A percentile compares a stretch with the other conserved stretches of the same genome.
Evolutionary conservation across 768 basidiomycete species (phyloP).

Genomic region (Termitomyces sp.): DNA sequence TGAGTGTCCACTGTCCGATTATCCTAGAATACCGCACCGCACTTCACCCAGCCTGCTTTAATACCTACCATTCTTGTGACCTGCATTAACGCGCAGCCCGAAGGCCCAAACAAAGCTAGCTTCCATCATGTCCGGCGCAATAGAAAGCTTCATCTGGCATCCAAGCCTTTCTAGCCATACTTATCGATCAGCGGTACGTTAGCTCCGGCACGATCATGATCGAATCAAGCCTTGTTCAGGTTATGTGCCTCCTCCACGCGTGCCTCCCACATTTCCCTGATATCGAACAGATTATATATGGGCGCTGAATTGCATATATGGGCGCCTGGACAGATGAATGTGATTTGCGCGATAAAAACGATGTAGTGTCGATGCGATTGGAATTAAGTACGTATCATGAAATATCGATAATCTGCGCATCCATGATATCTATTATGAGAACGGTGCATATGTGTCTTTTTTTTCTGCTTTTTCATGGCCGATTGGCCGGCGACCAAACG

Average conservation of each 20-base stretch:
- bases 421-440: not conserved
- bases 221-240: not conserved
- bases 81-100: not conserved
- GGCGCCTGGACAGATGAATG: not conserved
- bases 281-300: not conserved
- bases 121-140: too few relatives aligned
- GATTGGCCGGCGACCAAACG: not conserved
- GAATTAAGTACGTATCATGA: too few relatives aligned
- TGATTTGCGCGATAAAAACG: not conserved
- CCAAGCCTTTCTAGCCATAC: not conserved
- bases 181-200: not conserved
- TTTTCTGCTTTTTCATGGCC: too few relatives aligned
- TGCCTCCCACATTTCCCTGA: not conserved
- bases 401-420: not conserved
- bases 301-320: not conserved
- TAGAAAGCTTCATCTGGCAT: too few relatives aligned
- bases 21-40: not conserved
- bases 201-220: slow-evolving; percentile 1
- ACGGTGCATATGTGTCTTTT: too few relatives aligned
- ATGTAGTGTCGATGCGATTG: not conserved
- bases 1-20: not conserved
- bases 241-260: not conserved
- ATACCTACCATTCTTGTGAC: not conserved
- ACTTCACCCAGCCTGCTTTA: not conserved
- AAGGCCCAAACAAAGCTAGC: not conserved